phyloP scores from a whole-genome alignment of 345 rosid genomes.

The Theobroma cacao region DNA sequence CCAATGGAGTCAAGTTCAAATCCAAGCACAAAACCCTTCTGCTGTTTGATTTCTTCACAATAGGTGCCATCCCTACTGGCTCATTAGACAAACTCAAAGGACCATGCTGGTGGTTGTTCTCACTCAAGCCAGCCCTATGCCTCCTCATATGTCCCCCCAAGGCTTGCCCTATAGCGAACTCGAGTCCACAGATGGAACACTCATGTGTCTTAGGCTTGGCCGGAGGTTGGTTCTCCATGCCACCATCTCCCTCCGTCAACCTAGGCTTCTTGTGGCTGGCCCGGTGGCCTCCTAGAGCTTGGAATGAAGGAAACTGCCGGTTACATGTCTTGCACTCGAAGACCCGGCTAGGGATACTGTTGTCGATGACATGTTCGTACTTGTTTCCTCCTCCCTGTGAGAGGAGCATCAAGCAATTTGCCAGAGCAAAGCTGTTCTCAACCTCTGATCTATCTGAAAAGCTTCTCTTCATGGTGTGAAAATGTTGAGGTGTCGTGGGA shows the following conservation, averaged over 20 bases:
- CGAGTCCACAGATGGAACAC: slow-evolving; percentile 86
- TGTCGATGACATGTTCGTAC: not conserved
- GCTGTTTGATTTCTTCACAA: slow-evolving; percentile 46
- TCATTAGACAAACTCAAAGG: not conserved
- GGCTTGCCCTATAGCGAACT: slow-evolving; percentile 76
- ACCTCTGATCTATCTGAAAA: slow-evolving; percentile 14
- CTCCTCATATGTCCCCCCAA: slow-evolving; percentile 76
- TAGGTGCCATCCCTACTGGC: slow-evolving; percentile 8
- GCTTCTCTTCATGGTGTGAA: slow-evolving; percentile 46
- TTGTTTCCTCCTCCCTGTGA: slow-evolving; percentile 29
- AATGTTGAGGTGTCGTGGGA: not conserved
- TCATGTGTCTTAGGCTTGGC: slow-evolving; percentile 62
- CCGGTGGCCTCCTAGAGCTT: slow-evolving; percentile 67
- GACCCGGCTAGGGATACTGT: slow-evolving; percentile 25
- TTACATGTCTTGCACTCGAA: slow-evolving; percentile 76
- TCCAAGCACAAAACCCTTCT: slow-evolving; percentile 50
- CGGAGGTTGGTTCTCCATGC: slow-evolving; percentile 19
- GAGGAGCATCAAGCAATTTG: slow-evolving; percentile 53
- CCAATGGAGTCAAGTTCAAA: slow-evolving; percentile 68
- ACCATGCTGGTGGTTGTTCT: slow-evolving; percentile 1
- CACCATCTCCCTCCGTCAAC: slow-evolving; percentile 15
- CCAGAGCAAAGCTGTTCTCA: slow-evolving; percentile 34
- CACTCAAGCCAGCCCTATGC: slow-evolving; percentile 33
- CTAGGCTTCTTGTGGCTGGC: slow-evolving; percentile 72
- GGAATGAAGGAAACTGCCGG: slow-evolving; percentile 56